These are phyloP conservation scores for Gaeumannomyces sp. DNA, from an alignment of 2,329 filamentous ascomycete species.

Conservation along the genomic window DNA sequence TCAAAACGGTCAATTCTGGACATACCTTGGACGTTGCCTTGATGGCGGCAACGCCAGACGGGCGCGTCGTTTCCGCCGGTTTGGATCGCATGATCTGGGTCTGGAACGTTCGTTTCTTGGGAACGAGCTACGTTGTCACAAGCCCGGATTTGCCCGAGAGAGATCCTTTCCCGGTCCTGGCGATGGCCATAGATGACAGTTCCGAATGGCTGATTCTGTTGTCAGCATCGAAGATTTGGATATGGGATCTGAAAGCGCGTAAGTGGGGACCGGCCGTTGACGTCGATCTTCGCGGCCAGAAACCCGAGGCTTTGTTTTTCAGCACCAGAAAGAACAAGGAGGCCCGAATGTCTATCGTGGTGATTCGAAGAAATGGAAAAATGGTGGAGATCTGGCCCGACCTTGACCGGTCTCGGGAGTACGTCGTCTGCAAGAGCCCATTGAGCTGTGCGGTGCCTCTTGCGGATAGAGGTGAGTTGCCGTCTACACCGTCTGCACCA, in stretches of 20 bases:
- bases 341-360: conserved; percentile 42
- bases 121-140: conserved; percentile 35
- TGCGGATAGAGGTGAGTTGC: conserved; percentile 36
- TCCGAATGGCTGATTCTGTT: conserved; percentile 63
- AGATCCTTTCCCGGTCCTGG: conserved; percentile 53
- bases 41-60: conserved; percentile 55
- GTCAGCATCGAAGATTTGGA: conserved; percentile 48
- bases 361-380: conserved; percentile 59
- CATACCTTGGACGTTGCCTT: conserved; percentile 66
- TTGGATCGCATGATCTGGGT: conserved; percentile 63
- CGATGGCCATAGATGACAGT: conserved; percentile 57
- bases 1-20: conserved; percentile 54
- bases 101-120: conserved; percentile 48
- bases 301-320: conserved; percentile 60
- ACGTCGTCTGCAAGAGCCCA: conserved; percentile 45
- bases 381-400: conserved; percentile 52
- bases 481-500: not conserved
- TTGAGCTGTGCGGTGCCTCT: conserved; percentile 44
- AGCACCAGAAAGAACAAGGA: conserved; percentile 30
- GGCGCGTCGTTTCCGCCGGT: conserved; percentile 62
- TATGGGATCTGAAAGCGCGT: conserved; percentile 58
- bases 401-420: conserved; percentile 33
- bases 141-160: conserved; percentile 26
- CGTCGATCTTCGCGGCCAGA: conserved; percentile 51
- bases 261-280: conserved; percentile 49